Base-by-base conservation (phyloP, 495 filamentous ascomycete species). In the Penicillium simplicissimum region DNA sequence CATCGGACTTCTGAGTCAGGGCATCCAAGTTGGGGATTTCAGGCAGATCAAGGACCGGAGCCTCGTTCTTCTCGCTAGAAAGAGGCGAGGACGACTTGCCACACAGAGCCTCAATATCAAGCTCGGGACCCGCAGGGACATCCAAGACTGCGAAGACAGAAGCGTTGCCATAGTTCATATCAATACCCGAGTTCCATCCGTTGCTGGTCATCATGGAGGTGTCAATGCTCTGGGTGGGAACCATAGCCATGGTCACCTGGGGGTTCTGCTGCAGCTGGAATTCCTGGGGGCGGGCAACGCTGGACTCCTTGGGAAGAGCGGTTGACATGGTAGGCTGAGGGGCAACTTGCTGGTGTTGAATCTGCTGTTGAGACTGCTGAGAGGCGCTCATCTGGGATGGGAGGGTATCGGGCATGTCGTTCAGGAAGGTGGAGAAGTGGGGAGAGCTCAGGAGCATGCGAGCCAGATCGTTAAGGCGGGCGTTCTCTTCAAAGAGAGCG, bases 371-470 rank as follows among this genome's bases (percentile, higher is more conserved):
- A 14, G 64, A 37, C 40, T 72, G 73, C 62, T 77, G 75, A 31
- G 72, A 67, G 14, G 72, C 62, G 38, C 74, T 71, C 8, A 70
- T 66, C 56, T 78, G 75, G 11, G 65, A 57, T 14, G 85, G 79
- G 1, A 74, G 45, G 19, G 82, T 84, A 65, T 77, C 66, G 72
- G 82, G 85, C 58, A 95, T 79, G 25, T 91, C 85, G 57, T 92
- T 85, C 52, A 98, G 79, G 74, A 95, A 95, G 60, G 82, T 82
- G 11, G 87, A 88, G 77, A 97, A 96, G 3, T 91, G 84, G n/a
- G 90, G 85, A 34, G 93, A 93, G n/a, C 86, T 86, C 40, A 97
- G 81, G 34, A 97, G 87, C 78, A 89, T 90, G 67, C 88, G 88
- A 52, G 89, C 91, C 55, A 97, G 82, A 57, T 89, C 87, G 19